Base-by-base conservation (phyloP, 23 red algal species). In the Gracilaria vermiculophylla region DNA sequence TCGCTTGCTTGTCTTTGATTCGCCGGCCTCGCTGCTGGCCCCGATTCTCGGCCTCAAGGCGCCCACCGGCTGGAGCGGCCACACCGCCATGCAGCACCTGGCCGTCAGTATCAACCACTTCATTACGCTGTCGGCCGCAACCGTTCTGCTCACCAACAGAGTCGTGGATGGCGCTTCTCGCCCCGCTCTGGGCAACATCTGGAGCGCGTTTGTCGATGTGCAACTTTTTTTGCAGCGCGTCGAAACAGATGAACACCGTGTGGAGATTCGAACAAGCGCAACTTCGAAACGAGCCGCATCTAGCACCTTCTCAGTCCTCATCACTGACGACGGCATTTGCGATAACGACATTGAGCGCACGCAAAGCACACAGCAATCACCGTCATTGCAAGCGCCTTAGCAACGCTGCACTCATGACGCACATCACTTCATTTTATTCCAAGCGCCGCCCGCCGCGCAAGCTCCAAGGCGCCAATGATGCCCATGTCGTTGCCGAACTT, bases 381-480 rank as follows among this genome's bases (percentile, higher is more conserved):
- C 54, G 21, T 25, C 54, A 11, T 28, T 25, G 34, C n/a, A 69
- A 42, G 56, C 56, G 23, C 10, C 19, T n/a, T n/a, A n/a, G n/a
- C n/a, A n/a, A n/a, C n/a, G n/a, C n/a, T n/a, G n/a, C n/a, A n/a
- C n/a, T n/a, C n/a, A n/a, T n/a, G n/a, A n/a, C n/a, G n/a, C 34
- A 25, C 17, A 66, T n/a, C 21, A 31, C 21, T 14, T 69, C 60
- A 83, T 21, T 83, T 62, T 31, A 77, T 55, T 39, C 70, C 84
- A 35, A 52, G n/a, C 39, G 69, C 69, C 23, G 84, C 92, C 6
- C 94, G 75, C 34, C 85, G 76, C 16, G 89, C 95, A 31, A 97
- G 74, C 65, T 94, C 85, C 31, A 87, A 32, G 9, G 95, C 95
- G 19, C 95, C 95, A 62, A 97, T 90, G 33, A 97, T 93, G 51